Evolutionary conservation across 2,329 filamentous ascomycete genomes (phyloP), one percentile per base, ranked within the genome.

Genomic region (Claviceps capensis): DNA sequence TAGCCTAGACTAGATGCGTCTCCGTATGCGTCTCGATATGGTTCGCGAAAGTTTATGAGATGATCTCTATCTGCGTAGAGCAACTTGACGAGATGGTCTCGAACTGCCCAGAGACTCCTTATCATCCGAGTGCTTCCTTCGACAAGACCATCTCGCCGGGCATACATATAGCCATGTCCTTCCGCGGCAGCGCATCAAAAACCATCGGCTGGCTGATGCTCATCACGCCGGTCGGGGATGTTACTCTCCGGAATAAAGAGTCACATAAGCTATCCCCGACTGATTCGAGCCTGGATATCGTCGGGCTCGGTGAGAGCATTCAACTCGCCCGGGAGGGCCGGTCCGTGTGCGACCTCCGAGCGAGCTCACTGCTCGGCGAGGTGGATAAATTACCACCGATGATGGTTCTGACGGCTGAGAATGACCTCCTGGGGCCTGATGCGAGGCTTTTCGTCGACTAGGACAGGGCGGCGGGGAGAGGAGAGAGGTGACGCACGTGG

Each of bases 221-320:
- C 30, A 63, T 65, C 22, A 63, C 64, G n/a, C 63, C 64, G 4
- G 58, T 59, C 42, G 59, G 61, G 1, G 62, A 66, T 26, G 62
- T 55, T 6, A 63, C 57, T n/a, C 59, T 65, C 14, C 51, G 50
- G 2, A 65, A 64, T 43, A 60, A 60, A 2, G 62, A 67, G 9
- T 40, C 59, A 16, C 56, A 58, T n/a, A 53, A 52, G 8, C 56
- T 55, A 3, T 59, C 60, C 11, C 44, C 54, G 41, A 54, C 49
- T 11, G 63, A 65, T 17, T 62, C 62, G 2, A 65, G 59, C 57
- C 57, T 65, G 1, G 64, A 59, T 37, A 49, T 61, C 0, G 57
- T 59, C 17, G 64, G 64, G 4, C 58, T 63, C 19, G 53, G 50
- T 0, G 63, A 65, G 47, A 51, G 57, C 6, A 56, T 56, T 14